Evolutionary conservation across 148 eudicot genomes (phyloP).

Genomic region (Rhododendron ferrugineum): DNA sequence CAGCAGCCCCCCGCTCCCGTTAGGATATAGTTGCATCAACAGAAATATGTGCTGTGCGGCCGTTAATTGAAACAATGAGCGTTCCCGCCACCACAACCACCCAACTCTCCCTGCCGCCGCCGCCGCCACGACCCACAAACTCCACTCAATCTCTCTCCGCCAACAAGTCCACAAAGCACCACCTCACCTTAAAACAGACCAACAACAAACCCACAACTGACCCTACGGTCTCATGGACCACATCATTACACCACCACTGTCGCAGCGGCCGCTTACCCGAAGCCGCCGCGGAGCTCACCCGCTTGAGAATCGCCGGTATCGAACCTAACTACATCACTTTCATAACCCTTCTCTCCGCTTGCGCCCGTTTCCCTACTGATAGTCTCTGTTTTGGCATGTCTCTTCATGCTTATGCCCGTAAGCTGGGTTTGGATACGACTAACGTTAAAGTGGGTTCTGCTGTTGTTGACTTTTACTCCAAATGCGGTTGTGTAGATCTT

Average conservation of each 20-base stretch:
- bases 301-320: conserved; percentile 43
- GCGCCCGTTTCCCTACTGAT: conserved; percentile 41
- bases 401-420: conserved; percentile 47
- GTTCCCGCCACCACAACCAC: background rate
- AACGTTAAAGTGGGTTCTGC: conserved; percentile 67
- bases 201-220: conserved; percentile 12
- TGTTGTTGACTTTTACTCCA: conserved; percentile 58
- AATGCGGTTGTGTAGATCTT: conserved; percentile 33
- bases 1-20: too few relatives aligned
- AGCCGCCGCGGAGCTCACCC: conserved; percentile 42
- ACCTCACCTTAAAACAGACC: background rate
- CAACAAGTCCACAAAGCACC: background rate
- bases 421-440: conserved; percentile 42
- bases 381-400: conserved; percentile 29
- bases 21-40: too few relatives aligned
- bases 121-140: background rate
- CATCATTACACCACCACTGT: conserved; percentile 45
- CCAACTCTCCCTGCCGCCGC: background rate
- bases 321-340: conserved; percentile 69
- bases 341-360: conserved; percentile 59
- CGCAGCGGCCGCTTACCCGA: conserved; percentile 36
- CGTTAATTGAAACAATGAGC: background rate
- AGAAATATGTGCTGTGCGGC: background rate
- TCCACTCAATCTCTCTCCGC: background rate
- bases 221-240: conserved; percentile 41